Evolutionary conservation across 139 green algal species (phyloP).

Genomic region (Chlamydomonas sphaeroides): DNA sequence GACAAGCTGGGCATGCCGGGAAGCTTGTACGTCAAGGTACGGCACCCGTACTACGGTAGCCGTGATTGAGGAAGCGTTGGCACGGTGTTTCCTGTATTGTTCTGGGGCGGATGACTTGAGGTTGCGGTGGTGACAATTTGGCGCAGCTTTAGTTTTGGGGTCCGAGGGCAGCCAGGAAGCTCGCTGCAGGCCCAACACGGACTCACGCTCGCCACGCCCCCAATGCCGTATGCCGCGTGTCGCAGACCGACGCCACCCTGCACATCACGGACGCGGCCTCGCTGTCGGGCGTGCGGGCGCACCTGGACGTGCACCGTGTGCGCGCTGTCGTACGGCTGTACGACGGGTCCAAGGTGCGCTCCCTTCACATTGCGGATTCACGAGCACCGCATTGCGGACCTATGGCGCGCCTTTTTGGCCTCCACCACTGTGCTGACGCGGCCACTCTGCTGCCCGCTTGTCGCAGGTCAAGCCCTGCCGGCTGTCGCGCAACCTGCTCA

Average conservation of each 20-base stretch:
- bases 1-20: constrained; percentile 8
- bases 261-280: constrained; percentile 8
- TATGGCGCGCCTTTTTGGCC: no score
- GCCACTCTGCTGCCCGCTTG: no score
- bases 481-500: constrained; percentile 7
- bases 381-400: no score
- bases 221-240: neutral
- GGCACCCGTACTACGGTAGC: no score
- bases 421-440: no score
- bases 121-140: no score
- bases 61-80: no score
- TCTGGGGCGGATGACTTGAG: no score
- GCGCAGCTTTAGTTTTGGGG: no score
- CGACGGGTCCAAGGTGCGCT: neutral
- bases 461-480: constrained; percentile 15
- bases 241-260: neutral
- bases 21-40: constrained; percentile 22
- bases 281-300: neutral
- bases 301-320: constrained; percentile 7
- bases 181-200: neutral
- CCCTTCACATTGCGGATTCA: no score
- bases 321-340: constrained; percentile 21
- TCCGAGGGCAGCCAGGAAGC: no score
- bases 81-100: no score
- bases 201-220: neutral